A percentile compares a stretch with the other conserved stretches of the same genome.
Evolutionary conservation across 345 rosid genomes (phyloP).

Genomic region (Aethionema arabicum): DNA sequence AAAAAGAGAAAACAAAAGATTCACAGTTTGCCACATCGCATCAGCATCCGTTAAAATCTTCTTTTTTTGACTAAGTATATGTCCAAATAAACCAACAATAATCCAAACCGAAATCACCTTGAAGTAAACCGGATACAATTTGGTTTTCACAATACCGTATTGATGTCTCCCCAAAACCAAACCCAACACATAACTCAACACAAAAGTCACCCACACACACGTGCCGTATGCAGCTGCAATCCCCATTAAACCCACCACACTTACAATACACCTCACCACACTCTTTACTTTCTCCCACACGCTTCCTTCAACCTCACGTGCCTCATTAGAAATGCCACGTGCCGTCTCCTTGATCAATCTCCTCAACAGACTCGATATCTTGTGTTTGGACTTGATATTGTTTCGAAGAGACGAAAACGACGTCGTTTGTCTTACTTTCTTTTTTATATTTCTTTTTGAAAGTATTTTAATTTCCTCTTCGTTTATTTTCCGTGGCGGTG

Average conservation of each 20-base stretch:
- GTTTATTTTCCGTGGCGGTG: constrained; percentile 35
- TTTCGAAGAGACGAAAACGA: constrained; percentile 26
- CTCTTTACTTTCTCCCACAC: constrained; percentile 19
- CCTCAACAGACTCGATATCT: constrained; percentile 40
- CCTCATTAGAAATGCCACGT: background rate
- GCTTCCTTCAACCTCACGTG: constrained; percentile 18
- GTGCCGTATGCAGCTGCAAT: constrained; percentile 62
- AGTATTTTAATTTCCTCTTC: background rate
- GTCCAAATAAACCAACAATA: constrained; percentile 52
- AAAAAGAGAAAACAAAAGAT: constrained; percentile 46
- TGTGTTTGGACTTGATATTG: constrained; percentile 47
- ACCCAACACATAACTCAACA: constrained; percentile 57
- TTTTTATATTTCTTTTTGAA: constrained; percentile 16
- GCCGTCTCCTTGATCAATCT: constrained; percentile 33
- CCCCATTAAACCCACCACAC: constrained; percentile 49
- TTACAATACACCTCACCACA: constrained; percentile 11
- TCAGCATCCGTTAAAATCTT: constrained; percentile 34
- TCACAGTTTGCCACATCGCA: constrained; percentile 53
- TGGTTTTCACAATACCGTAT: constrained; percentile 68
- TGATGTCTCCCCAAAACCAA: constrained; percentile 57
- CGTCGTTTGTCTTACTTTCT: constrained; percentile 33
- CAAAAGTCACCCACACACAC: constrained; percentile 75
- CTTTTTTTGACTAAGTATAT: constrained; percentile 42
- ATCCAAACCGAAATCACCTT: constrained; percentile 45
- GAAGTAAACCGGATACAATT: constrained; percentile 68